Evolutionary conservation across 2,329 filamentous ascomycete species (phyloP).

Genomic region (Trichoderma asperellum): DNA sequence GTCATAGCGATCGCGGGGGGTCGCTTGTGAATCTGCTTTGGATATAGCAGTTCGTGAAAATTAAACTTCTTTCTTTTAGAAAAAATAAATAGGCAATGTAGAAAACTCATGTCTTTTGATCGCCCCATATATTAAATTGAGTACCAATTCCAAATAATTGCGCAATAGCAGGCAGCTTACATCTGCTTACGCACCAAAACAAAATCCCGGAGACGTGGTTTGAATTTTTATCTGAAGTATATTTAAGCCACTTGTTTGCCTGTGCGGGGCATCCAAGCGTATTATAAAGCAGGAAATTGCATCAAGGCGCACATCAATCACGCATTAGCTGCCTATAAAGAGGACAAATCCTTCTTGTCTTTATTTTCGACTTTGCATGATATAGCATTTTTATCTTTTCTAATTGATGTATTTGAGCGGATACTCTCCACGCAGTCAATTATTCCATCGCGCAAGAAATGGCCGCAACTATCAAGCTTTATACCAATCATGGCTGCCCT

Average conservation of each 20-base stretch:
- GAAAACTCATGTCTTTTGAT: background rate
- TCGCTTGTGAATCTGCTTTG: background rate
- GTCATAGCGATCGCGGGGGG: background rate
- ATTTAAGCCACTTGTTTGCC: background rate
- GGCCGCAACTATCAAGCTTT: constrained; percentile 59
- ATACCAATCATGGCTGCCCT: constrained; percentile 72
- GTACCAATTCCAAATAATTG: background rate
- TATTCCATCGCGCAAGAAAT: background rate
- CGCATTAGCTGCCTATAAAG: constrained; percentile 7
- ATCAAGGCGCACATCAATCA: constrained; percentile 10
- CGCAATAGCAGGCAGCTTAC: background rate
- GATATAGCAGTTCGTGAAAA: background rate
- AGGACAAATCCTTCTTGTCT: background rate
- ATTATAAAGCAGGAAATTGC: constrained; percentile 24
- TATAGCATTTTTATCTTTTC: background rate
- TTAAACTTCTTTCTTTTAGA: no score
- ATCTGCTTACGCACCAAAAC: background rate
- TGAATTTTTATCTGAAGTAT: background rate
- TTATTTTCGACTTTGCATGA: background rate
- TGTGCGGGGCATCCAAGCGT: constrained; percentile 13
- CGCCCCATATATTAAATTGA: background rate
- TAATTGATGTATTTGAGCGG: background rate
- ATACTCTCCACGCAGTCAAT: background rate
- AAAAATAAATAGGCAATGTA: background rate
- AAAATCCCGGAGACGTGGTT: background rate